These are phyloP conservation scores for Tolypocladium pustulatum DNA, from an alignment of 2,329 filamentous ascomycete genomes.

Conservation along the genomic window DNA sequence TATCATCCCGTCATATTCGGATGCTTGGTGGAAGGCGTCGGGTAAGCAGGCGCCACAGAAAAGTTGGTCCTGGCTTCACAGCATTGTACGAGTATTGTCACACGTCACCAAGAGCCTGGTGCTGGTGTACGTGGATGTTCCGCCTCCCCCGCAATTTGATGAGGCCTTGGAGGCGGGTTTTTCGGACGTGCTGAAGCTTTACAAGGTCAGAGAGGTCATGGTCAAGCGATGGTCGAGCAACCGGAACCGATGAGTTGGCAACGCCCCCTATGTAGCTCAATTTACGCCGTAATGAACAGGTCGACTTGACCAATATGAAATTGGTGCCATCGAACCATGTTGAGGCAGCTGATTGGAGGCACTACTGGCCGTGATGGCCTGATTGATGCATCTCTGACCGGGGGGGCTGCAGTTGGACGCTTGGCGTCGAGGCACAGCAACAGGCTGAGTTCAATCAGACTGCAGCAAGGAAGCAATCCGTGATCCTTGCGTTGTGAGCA, in stretches of 20 bases:
- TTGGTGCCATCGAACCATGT: not conserved
- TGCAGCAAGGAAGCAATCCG: not conserved
- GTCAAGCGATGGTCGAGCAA: constrained; percentile 79
- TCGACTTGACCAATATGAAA: not conserved
- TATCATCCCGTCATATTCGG: constrained; percentile 71
- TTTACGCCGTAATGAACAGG: not conserved
- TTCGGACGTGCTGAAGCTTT: constrained; percentile 52
- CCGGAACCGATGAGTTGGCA: constrained; percentile 41
- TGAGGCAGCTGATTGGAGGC: not conserved
- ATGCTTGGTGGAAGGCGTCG: constrained; percentile 58
- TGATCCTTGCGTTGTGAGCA: not conserved
- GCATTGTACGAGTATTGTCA: constrained; percentile 77
- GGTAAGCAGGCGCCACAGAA: constrained; percentile 37
- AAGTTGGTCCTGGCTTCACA: constrained; percentile 78
- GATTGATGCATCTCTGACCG: not conserved
- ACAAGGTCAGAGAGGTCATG: constrained; percentile 70
- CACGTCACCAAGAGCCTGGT: constrained; percentile 88
- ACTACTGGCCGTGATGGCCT: not conserved
- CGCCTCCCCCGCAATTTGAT: constrained; percentile 47
- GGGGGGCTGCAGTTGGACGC: not conserved
- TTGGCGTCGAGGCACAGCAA: not conserved
- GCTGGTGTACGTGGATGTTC: constrained; percentile 84
- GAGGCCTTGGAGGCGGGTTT: constrained; percentile 43
- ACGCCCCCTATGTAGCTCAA: not conserved
- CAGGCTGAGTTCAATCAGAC: too few relatives aligned